phyloP scores from a whole-genome alignment of 257 asterid species.

The Prunella vulgaris region DNA sequence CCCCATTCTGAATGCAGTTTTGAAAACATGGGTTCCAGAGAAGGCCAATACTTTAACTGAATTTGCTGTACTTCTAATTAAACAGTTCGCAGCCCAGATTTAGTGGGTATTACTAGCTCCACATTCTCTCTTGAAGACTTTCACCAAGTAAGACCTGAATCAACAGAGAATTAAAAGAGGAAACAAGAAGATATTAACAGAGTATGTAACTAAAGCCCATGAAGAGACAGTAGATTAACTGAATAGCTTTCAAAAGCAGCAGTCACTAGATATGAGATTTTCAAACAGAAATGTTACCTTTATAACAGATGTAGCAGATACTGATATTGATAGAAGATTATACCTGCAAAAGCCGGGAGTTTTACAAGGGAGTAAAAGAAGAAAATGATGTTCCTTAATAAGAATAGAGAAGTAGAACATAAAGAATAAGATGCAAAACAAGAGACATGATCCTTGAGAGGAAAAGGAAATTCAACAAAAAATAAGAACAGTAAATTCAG shows the following conservation, averaged over 20 bases:
- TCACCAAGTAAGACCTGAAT: conserved; percentile 89
- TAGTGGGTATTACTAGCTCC: conserved; percentile 55
- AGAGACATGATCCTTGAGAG: not conserved
- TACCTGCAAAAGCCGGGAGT: conserved; percentile 50
- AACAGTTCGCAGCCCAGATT: conserved; percentile 64
- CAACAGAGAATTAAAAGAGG: conserved; percentile 29
- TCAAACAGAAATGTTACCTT: conserved; percentile 51
- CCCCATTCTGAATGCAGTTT: conserved; percentile 61
- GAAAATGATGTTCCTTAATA: not conserved
- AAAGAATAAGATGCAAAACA: conserved; percentile 4
- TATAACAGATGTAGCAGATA: conserved; percentile 87
- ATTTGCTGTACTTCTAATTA: conserved; percentile 66
- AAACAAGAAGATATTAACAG: not conserved
- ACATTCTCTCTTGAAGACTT: conserved; percentile 31
- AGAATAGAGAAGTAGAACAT: conserved; percentile 10
- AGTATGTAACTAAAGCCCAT: not conserved
- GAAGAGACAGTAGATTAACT: not conserved
- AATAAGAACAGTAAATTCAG: not conserved
- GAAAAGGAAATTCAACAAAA: not conserved
- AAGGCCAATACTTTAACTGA: conserved; percentile 78
- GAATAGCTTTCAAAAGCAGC: conserved; percentile 1
- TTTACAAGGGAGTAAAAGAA: conserved; percentile 17
- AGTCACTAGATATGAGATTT: conserved; percentile 14
- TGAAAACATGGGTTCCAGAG: conserved; percentile 37
- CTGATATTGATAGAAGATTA: conserved; percentile 91